phyloP scores from a whole-genome alignment of 2,329 filamentous ascomycete genomes.

The Paraphaeosphaeria sporulosa region DNA sequence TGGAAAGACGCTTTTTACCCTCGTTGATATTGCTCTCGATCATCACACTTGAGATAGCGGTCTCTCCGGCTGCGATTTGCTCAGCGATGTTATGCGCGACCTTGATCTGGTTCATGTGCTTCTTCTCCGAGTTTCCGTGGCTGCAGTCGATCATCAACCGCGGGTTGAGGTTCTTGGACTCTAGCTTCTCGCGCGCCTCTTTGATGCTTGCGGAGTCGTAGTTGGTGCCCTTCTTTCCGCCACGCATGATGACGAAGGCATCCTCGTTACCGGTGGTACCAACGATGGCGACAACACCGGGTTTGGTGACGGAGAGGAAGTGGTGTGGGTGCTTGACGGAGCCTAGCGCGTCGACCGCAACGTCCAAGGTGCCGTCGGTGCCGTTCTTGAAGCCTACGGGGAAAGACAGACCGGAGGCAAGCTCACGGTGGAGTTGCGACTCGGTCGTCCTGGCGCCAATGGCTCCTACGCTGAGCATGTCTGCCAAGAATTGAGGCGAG shows the following conservation, averaged over 20 bases:
- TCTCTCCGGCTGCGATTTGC: conserved; percentile 86
- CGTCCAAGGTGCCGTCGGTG: conserved; percentile 86
- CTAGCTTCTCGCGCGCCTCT: conserved; percentile 80
- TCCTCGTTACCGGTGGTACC: conserved; percentile 95
- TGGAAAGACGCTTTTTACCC: conserved; percentile 61
- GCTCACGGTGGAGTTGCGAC: conserved; percentile 91
- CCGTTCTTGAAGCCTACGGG: conserved; percentile 99
- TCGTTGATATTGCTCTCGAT: conserved; percentile 98
- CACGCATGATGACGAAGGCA: conserved; percentile 94
- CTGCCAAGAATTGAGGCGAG: conserved; percentile 94
- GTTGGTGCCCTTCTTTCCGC: conserved; percentile 92
- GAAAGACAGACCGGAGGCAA: conserved; percentile 93
- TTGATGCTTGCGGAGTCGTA: conserved; percentile 86
- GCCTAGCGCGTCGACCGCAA: conserved; percentile 94
- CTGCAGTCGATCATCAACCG: conserved; percentile 98
- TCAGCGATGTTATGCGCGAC: conserved; percentile 82
- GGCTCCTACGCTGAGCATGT: conserved; percentile 88
- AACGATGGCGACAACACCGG: conserved; percentile 92
- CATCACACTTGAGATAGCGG: conserved; percentile 95
- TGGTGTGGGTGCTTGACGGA: conserved; percentile 92
- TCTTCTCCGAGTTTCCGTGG: conserved; percentile 94
- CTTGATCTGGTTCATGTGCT: conserved; percentile 97
- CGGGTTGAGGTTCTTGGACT: conserved; percentile 74
- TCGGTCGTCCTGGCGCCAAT: conserved; percentile 97
- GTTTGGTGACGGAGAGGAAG: conserved; percentile 97